These are phyloP conservation scores for Pilobolus umbonatus DNA, from an alignment of 192 early-diverging fungal species.

Conservation along the genomic window DNA sequence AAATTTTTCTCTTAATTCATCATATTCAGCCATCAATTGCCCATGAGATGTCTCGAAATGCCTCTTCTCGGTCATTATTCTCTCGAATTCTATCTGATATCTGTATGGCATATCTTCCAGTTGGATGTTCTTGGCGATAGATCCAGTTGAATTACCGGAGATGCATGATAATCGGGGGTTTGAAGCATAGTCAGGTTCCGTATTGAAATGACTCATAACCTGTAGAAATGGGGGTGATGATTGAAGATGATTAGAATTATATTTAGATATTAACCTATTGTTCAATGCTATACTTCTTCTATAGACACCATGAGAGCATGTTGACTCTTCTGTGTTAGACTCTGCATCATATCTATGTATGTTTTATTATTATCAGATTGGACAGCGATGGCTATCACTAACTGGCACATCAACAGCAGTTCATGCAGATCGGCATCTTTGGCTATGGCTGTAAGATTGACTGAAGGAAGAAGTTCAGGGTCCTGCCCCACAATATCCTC, in stretches of 20 bases:
- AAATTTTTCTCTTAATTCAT: slow-evolving; percentile 38
- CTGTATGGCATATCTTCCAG: slow-evolving; percentile 16
- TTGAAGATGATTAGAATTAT: no score
- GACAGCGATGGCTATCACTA: slow-evolving; percentile 88
- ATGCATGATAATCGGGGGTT: slow-evolving; percentile 12
- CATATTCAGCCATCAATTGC: slow-evolving; percentile 47
- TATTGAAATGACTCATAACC: slow-evolving; percentile 28
- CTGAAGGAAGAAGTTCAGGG: slow-evolving; percentile 55
- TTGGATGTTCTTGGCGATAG: slow-evolving; percentile 1
- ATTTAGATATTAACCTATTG: no score
- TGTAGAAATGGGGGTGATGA: not conserved
- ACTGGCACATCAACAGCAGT: slow-evolving; percentile 71
- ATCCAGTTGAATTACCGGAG: slow-evolving; percentile 1
- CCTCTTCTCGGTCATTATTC: slow-evolving; percentile 54
- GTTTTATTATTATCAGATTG: slow-evolving; percentile 82
- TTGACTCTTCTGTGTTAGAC: slow-evolving; percentile 67
- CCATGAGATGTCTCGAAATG: slow-evolving; percentile 51
- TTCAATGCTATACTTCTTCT: slow-evolving; percentile 79
- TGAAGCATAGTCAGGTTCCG: slow-evolving; percentile 1
- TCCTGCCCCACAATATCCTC: slow-evolving; percentile 78
- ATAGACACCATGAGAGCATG: slow-evolving; percentile 89
- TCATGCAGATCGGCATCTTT: slow-evolving; percentile 72
- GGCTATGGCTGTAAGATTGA: slow-evolving; percentile 80
- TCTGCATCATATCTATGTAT: slow-evolving; percentile 88
- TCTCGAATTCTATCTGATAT: slow-evolving; percentile 38